Evolutionary conservation across 371 early-diverging fungal genomes (phyloP), one percentile per base, ranked within the genome.

Genomic region (Mortierella sp.): DNA sequence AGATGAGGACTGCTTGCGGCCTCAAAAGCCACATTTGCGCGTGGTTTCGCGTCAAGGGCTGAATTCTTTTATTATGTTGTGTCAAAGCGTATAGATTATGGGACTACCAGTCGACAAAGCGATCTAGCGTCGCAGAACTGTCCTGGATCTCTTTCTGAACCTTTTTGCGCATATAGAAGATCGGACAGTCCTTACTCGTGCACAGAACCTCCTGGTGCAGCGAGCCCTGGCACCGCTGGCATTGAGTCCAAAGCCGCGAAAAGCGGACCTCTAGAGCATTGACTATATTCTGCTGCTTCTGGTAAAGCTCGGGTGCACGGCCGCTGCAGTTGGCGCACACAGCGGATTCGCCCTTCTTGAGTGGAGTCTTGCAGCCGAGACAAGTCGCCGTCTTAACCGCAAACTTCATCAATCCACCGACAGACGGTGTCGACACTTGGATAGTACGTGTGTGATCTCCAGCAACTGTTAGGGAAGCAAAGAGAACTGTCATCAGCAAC

Each of bases 91-190:
- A 19, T n/a, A n/a, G n/a, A n/a, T n/a, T n/a, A n/a, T n/a, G n/a
- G n/a, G n/a, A n/a, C 64, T 49, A 91, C 91, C 91, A 91, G 27
- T 82, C 81, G 55, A 82, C 80, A 64, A 93, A 92, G 56, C 92
- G 83, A 34, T 85, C 83, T 59, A 92, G 64, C 31, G 85, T 80
- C 12, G 84, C 78, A 0, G 84, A 55, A 6, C 93, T 86, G 27
- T 95, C 95, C 43, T 89, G 84, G 70, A 97, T 85, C 70, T 99
- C 99, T 79, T 98, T 99, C 64, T 95, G 97, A 4, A 93, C 96
- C 82, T 99, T 99, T 72, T 94, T 98, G 68, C 99, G 91, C 97
- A 99, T 99, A 80, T 99, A 99, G 75, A 99, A 99, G 49, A 99
- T 99, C 5, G 99, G 97, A 80, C 99, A 98, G 81, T 99, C 99